Evolutionary conservation across 768 basidiomycete species (phyloP).

Genomic region (Auricularia sp.): DNA sequence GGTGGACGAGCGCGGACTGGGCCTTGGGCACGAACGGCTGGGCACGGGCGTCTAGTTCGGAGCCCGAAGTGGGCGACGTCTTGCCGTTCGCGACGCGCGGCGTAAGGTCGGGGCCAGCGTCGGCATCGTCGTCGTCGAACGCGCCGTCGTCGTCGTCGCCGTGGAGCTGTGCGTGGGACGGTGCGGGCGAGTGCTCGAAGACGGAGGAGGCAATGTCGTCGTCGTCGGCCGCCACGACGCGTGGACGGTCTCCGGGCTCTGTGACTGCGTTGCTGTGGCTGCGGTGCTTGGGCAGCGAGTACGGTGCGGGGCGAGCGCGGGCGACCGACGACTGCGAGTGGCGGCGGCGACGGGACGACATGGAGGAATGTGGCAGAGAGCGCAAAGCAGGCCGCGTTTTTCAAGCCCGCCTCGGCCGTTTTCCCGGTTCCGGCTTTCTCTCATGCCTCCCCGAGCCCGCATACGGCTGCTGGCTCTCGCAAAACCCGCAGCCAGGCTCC

Average conservation of each 20-base stretch:
- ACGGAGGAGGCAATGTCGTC: background rate
- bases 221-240: background rate
- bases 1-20: background rate
- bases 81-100: background rate
- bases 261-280: background rate
- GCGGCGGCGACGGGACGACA: background rate
- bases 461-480: background rate
- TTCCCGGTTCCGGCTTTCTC: background rate
- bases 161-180: background rate
- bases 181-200: constrained; percentile 1
- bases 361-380: background rate
- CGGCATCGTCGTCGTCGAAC: background rate
- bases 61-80: background rate
- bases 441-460: background rate
- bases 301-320: background rate
- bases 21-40: background rate
- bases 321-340: background rate
- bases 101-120: background rate
- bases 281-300: background rate
- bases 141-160: constrained; percentile 1
- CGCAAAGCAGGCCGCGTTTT: background rate
- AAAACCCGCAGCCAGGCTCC: background rate
- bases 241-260: background rate
- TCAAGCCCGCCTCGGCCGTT: no score
- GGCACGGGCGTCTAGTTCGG: background rate